Percentiles rank a stretch among this genome's conserved stretches.
phyloP scores from a whole-genome alignment of 2,329 filamentous ascomycete species.

The Ophiostoma montium region DNA sequence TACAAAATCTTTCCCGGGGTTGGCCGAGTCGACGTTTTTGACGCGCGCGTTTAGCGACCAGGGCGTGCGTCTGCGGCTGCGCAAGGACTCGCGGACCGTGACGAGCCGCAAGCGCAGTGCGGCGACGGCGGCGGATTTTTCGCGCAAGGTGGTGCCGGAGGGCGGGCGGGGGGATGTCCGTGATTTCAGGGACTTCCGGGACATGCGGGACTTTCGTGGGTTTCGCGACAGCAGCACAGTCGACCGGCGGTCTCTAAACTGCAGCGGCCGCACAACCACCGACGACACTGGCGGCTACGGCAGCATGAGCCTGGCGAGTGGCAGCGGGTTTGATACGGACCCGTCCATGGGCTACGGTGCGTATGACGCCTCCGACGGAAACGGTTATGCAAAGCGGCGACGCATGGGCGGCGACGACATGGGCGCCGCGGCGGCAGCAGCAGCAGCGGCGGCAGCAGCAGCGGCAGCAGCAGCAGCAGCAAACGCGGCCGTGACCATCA shows the following conservation, averaged over 20 bases:
- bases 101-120: constrained; percentile 32
- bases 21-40: constrained; percentile 54
- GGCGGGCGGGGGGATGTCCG: too few species aligned
- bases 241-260: background rate
- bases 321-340: constrained; percentile 6
- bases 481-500: background rate
- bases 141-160: constrained; percentile 11
- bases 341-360: constrained; percentile 1
- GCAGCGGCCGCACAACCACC: constrained; percentile 1
- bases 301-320: background rate
- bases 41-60: constrained; percentile 80
- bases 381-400: constrained; percentile 6
- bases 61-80: constrained; percentile 65
- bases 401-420: constrained; percentile 7
- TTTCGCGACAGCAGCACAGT: background rate
- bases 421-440: background rate
- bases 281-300: background rate
- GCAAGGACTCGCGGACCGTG: constrained; percentile 61
- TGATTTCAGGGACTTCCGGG: too few species aligned
- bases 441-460: background rate
- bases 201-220: background rate
- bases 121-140: constrained; percentile 17
- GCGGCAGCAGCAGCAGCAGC: background rate
- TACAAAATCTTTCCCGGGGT: constrained; percentile 48
- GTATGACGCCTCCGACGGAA: constrained; percentile 7